A percentile compares a stretch with the other conserved stretches of the same genome.
Conservation (phyloP, 192 early-diverging fungal species). For the Podila minutissima region DNA sequence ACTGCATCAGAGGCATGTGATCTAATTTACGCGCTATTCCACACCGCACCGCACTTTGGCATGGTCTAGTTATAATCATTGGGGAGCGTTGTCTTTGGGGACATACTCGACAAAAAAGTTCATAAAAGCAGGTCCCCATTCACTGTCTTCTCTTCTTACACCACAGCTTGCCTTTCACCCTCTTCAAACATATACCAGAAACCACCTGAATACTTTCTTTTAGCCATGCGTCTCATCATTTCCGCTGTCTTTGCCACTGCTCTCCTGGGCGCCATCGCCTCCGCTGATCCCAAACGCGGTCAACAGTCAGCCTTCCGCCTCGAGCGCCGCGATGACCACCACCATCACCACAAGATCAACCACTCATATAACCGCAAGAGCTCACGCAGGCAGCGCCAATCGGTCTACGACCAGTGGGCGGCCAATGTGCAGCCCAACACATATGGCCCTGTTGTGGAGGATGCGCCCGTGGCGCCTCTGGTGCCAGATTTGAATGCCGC, state of each 20-base stretch:
- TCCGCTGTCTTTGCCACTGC: slow-evolving; percentile 39
- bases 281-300: slow-evolving; percentile 18
- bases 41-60: background rate
- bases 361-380: slow-evolving; percentile 16
- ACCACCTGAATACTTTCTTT: background rate
- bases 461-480: background rate
- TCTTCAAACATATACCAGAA: background rate
- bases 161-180: background rate
- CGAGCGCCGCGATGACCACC: slow-evolving; percentile 13
- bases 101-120: background rate
- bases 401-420: background rate
- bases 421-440: background rate
- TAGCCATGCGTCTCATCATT: slow-evolving; percentile 40
- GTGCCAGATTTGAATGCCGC: too few species aligned
- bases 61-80: background rate
- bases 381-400: slow-evolving; percentile 15
- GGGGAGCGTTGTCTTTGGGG: background rate
- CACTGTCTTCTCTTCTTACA: background rate
- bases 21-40: background rate
- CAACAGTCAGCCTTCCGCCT: slow-evolving; percentile 36
- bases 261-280: slow-evolving; percentile 34
- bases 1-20: background rate
- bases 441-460: background rate
- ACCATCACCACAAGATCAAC: slow-evolving; percentile 18
- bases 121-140: too few species aligned